Conservation (phyloP, 768 basidiomycete species). For the Mycena vitilis region DNA sequence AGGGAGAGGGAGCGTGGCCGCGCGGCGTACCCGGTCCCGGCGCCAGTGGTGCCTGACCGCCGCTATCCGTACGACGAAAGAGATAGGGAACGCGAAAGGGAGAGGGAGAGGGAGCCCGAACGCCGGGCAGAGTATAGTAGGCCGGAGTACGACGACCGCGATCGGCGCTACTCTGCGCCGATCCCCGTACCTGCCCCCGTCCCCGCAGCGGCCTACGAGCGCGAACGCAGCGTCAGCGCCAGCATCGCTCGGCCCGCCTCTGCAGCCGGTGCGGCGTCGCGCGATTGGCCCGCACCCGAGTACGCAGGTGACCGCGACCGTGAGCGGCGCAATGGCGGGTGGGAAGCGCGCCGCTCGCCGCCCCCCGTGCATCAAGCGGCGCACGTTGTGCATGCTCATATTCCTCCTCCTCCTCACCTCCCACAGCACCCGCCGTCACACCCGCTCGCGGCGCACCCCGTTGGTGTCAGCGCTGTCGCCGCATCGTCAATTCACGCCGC, state of each 20-base stretch:
- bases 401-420: neutral
- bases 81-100: slow-evolving; percentile 25
- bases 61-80: slow-evolving; percentile 18
- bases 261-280: slow-evolving; percentile 5
- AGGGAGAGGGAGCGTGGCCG: slow-evolving; percentile 24
- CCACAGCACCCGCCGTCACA: slow-evolving; percentile 27
- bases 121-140: slow-evolving; percentile 29
- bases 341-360: slow-evolving; percentile 25
- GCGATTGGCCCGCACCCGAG: slow-evolving; percentile 18
- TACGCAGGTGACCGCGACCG: slow-evolving; percentile 7
- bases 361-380: neutral
- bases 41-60: neutral
- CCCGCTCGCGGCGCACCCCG: slow-evolving; percentile 30
- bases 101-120: slow-evolving; percentile 29
- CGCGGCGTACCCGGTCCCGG: neutral
- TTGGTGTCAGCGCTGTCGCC: slow-evolving; percentile 30
- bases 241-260: slow-evolving; percentile 5
- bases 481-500: slow-evolving; percentile 25
- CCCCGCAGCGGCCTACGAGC: slow-evolving; percentile 15
- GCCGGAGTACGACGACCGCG: slow-evolving; percentile 32
- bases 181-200: neutral
- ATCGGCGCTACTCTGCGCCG: slow-evolving; percentile 19
- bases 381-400: neutral
- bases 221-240: slow-evolving; percentile 25
- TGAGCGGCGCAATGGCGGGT: slow-evolving; percentile 14